phyloP scores from a whole-genome alignment of 2,329 filamentous ascomycete genomes.

The Xylariaceae sp. region DNA sequence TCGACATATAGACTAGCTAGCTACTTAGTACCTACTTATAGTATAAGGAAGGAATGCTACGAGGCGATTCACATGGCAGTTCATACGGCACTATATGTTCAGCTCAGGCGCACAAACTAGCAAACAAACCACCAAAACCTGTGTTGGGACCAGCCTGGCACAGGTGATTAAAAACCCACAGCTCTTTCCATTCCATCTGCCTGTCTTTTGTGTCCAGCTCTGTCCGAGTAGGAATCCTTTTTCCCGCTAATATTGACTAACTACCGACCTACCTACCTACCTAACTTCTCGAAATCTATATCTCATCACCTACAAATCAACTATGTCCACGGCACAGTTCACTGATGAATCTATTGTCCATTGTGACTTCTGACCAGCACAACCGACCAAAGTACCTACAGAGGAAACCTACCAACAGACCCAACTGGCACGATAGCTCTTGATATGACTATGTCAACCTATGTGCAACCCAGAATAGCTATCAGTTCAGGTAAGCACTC shows the following conservation, averaged over 20 bases:
- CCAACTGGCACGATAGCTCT: not conserved
- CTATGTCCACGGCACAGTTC: too few relatives aligned
- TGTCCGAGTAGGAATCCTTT: too few relatives aligned
- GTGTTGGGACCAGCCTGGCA: too few relatives aligned
- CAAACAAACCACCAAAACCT: too few relatives aligned
- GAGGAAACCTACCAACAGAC: too few relatives aligned
- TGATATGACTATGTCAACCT: conserved; percentile 1
- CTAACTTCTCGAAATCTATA: not conserved
- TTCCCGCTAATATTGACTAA: too few relatives aligned
- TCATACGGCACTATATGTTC: conserved; percentile 7
- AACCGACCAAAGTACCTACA: too few relatives aligned
- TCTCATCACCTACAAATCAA: not conserved
- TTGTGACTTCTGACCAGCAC: too few relatives aligned
- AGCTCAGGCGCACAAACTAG: conserved; percentile 15
- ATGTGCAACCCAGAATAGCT: not conserved
- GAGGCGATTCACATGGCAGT: conserved; percentile 3
- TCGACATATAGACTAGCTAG: too few relatives aligned
- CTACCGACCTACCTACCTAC: too few relatives aligned
- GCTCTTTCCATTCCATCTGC: conserved; percentile 1
- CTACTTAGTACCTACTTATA: too few relatives aligned
- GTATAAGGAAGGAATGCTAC: conserved; percentile 1
- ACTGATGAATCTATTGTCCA: too few relatives aligned
- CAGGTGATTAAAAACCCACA: not conserved
- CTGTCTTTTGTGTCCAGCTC: not conserved
- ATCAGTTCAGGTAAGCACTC: conserved; percentile 19